phyloP scores from a whole-genome alignment of 2,329 filamentous ascomycete genomes.

The Pyricularia grisea region DNA sequence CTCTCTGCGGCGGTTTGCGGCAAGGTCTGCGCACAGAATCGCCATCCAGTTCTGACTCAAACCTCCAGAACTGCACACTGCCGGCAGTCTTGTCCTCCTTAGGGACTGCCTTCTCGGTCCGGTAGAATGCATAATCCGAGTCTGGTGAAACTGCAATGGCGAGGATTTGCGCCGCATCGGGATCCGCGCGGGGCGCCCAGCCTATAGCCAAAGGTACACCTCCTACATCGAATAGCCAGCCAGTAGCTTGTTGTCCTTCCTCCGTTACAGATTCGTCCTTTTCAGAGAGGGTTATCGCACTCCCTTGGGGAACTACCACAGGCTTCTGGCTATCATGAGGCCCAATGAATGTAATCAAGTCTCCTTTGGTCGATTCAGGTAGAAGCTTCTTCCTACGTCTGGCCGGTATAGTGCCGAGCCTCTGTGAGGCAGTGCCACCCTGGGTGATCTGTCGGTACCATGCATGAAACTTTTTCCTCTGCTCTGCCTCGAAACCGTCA shows the following conservation, averaged over 20 bases:
- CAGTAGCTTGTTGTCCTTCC: conserved; percentile 15
- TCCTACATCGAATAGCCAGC: conserved; percentile 45
- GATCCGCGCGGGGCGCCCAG: conserved; percentile 35
- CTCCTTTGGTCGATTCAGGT: conserved; percentile 10
- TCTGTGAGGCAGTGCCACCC: conserved; percentile 11
- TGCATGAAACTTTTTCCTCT: conserved; percentile 18
- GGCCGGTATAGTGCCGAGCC: conserved; percentile 10
- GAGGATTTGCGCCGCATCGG: conserved; percentile 18
- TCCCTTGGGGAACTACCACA: conserved; percentile 11
- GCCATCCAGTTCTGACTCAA: conserved; percentile 28
- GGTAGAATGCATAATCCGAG: conserved; percentile 35
- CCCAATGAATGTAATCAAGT: conserved; percentile 17
- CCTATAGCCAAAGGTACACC: conserved; percentile 42
- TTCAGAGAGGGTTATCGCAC: conserved; percentile 8
- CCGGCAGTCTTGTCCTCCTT: conserved; percentile 30
- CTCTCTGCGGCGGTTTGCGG: conserved; percentile 25
- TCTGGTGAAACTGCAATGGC: conserved; percentile 42
- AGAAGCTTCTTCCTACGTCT: conserved; percentile 10
- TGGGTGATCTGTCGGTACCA: conserved; percentile 17
- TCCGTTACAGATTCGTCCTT: conserved; percentile 8
- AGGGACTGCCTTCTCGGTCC: conserved; percentile 21
- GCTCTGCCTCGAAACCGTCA: conserved; percentile 22
- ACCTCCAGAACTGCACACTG: conserved; percentile 42
- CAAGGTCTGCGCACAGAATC: conserved; percentile 23
- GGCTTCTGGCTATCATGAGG: conserved; percentile 16